Evolutionary conservation across 805 yeast species (phyloP), one percentile per base, ranked within the genome.

Genomic region (Maudiozyma turicensis): DNA sequence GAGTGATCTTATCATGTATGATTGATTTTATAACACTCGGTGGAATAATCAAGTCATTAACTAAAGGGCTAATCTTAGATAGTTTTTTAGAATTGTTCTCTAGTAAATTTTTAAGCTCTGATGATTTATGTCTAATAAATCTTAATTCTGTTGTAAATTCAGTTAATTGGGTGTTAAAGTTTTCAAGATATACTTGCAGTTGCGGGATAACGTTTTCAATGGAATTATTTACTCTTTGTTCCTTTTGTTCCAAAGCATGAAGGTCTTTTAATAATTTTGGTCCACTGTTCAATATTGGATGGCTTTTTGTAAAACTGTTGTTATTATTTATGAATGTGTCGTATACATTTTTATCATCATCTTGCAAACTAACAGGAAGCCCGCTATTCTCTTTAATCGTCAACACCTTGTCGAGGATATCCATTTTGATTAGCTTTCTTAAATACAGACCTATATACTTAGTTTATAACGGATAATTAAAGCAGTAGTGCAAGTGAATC

Each of bases 31-130:
- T 77, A 2, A 85, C 71, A 1, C 76, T 76, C 0, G 96, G 93
- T 0, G 96, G 86, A 7, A 90, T 77, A 51, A 85, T 70, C 35
- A 86, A 69, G 54, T 86, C 90, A 38, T 84, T 75, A 0, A 89
- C 81, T n/a, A 86, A 68, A 0, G 95, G 95, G 15, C 84, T 79
- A 49, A 89, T 74, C 46, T 72, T 72, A 8, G 65, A 63, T 49
- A 81, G 78, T 15, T 76, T 72, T 33, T 66, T 57, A 14, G 75
- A 72, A 45, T 83, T 77, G 39, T 68, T 65, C 10, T 69, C 69
- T 11, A 82, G 69, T 40, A 79, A 70, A 20, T 64, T 56, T 39
- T 76, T 73, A 40, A 84, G 63, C 14, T 69, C 65, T 14, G 73
- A 60, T 1, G 86, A 79, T 50, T 79, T 72, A 6, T 69, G 61